phyloP scores from a whole-genome alignment of 495 filamentous ascomycete species.

The Elasticomyces elasticus region DNA sequence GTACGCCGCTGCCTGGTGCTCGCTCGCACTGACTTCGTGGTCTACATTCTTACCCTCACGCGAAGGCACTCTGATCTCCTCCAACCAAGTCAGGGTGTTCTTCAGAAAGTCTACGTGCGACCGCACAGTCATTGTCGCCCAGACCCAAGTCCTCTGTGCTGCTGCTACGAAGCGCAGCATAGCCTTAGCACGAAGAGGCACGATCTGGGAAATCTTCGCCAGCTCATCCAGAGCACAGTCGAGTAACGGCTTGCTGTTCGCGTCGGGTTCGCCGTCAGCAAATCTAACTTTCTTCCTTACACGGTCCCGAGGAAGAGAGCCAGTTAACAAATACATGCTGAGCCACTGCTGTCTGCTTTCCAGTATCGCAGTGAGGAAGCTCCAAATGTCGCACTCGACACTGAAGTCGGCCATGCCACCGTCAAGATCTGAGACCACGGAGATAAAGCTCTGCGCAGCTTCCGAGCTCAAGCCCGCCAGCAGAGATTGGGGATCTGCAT shows the following conservation, averaged over 20 bases:
- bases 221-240: conserved; percentile 64
- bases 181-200: conserved; percentile 52
- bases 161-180: conserved; percentile 78
- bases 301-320: conserved; percentile 66
- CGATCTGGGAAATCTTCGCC: conserved; percentile 52
- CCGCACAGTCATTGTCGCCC: conserved; percentile 68
- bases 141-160: conserved; percentile 85
- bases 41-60: conserved; percentile 34
- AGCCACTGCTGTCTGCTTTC: conserved; percentile 92
- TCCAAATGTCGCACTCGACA: conserved; percentile 64
- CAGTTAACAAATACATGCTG: conserved; percentile 82
- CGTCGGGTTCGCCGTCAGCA: conserved; percentile 24
- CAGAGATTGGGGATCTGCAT: conserved; percentile 67
- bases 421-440: conserved; percentile 66
- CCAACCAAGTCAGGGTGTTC: conserved; percentile 50
- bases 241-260: conserved; percentile 42
- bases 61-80: conserved; percentile 7
- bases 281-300: conserved; percentile 45
- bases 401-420: conserved; percentile 54
- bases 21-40: conserved; percentile 41
- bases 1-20: conserved; percentile 66
- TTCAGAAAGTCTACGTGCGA: conserved; percentile 63
- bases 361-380: conserved; percentile 74
- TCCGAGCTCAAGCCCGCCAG: conserved; percentile 78
- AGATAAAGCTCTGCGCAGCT: conserved; percentile 71